phyloP scores from a whole-genome alignment of 2,329 filamentous ascomycete genomes.

The Curvularia sp. region DNA sequence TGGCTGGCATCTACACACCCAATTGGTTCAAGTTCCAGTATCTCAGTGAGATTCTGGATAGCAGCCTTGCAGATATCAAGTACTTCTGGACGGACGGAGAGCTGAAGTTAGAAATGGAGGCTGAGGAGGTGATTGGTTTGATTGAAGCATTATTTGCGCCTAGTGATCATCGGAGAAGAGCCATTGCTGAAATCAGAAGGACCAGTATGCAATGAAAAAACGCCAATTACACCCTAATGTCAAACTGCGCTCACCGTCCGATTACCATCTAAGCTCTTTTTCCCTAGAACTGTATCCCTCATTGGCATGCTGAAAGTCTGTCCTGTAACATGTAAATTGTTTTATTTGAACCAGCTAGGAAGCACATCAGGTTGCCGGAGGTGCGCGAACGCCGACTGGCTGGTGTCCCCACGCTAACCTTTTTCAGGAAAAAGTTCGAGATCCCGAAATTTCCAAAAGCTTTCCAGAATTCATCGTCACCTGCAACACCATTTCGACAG shows the following conservation, averaged over 20 bases:
- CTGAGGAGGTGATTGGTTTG: slow-evolving; percentile 68
- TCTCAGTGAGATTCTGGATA: slow-evolving; percentile 68
- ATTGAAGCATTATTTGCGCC: slow-evolving; percentile 71
- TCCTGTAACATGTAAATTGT: not conserved
- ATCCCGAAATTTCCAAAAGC: slow-evolving; percentile 39
- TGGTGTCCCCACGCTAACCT: slow-evolving; percentile 37
- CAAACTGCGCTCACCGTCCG: not conserved
- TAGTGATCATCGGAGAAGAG: slow-evolving; percentile 64
- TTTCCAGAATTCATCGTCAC: slow-evolving; percentile 26
- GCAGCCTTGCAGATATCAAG: slow-evolving; percentile 69
- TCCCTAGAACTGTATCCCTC: not conserved
- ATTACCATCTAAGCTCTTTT: not conserved
- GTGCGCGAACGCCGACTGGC: slow-evolving; percentile 32
- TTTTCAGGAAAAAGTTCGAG: slow-evolving; percentile 34
- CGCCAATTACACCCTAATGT: not conserved
- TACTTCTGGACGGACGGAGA: slow-evolving; percentile 71
- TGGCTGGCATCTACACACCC: slow-evolving; percentile 67
- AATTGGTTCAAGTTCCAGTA: slow-evolving; percentile 73
- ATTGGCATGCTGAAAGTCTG: not conserved
- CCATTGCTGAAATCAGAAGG: slow-evolving; percentile 63
- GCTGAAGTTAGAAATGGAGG: slow-evolving; percentile 66
- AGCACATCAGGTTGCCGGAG: slow-evolving; percentile 21
- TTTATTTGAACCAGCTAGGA: not conserved
- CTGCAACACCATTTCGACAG: slow-evolving; percentile 9
- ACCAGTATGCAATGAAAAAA: slow-evolving; percentile 30